Evolutionary conservation across 495 filamentous ascomycete species (phyloP), one percentile per base, ranked within the genome.

Genomic region (Lasiosphaeria ovina): DNA sequence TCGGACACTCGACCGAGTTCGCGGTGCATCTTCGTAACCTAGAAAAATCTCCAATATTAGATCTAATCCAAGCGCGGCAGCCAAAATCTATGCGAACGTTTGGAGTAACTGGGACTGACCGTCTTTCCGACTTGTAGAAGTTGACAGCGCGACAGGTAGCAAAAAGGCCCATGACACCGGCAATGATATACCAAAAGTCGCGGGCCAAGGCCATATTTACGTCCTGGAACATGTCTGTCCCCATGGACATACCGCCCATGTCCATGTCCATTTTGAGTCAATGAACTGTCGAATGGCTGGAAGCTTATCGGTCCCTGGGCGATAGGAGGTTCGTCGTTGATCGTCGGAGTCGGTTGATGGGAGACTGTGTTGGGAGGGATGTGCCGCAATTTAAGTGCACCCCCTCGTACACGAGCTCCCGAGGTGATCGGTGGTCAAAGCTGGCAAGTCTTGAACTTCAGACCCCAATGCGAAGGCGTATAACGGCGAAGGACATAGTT

Each of bases 131-230:
- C 51, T 74, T 64, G 34, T 75, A 63, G 32, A 62, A 65, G 59
- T 81, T 78, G 52, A 82, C 57, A 14, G 59, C 60, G 3, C 80
- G 77, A 14, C 75, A 55, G 0, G 69, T 12, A 12, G 71, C 59
- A 32, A 80, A 58, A 1, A 76, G 56, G 8, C 63, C 76, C 14
- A 81, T 53, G n/a, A 77, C 72, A 1, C 60, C 72, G 34, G 68
- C 75, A 40, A 83, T 62, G 55, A 80, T 75, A 57, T 82, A 84
- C 81, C 81, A 84, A 59, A 75, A 84, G 0, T 64, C 71, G 53
- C 67, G 71, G 34, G 80, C 79, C 32, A 81, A 65, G 11, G 63
- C 66, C 60, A 66, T 69, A 58, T 83, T 83, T 47, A 62, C 59
- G 0, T 62, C 11, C 51, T 68, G 63, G 69, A 77, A 78, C 59